Percentiles rank a stretch among this genome's conserved stretches.
phyloP scores from a whole-genome alignment of 805 yeast genomes.

The Saturnispora besseyi region DNA sequence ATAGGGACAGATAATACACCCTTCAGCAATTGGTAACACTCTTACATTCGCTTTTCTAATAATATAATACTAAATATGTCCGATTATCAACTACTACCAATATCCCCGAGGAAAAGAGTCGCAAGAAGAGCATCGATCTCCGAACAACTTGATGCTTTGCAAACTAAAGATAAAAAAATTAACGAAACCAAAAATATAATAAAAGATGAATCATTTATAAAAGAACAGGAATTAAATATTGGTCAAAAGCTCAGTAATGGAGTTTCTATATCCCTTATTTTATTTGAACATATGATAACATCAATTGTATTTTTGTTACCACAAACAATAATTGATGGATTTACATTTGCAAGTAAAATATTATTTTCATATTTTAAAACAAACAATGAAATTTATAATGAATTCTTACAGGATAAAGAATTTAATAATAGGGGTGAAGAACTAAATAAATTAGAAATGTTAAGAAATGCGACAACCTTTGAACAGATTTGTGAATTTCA shows the following conservation, averaged over 20 bases:
- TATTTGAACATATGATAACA: conserved; percentile 22
- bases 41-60: too few relatives aligned
- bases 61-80: background rate
- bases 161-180: background rate
- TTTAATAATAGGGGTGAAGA: conserved; percentile 13
- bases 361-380: conserved; percentile 17
- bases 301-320: conserved; percentile 22
- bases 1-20: too few relatives aligned
- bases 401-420: conserved; percentile 13
- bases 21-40: too few relatives aligned
- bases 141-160: conserved; percentile 3
- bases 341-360: conserved; percentile 16
- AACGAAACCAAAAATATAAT: background rate
- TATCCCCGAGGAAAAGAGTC: background rate
- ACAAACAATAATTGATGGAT: conserved; percentile 17
- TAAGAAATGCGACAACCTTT: conserved; percentile 44
- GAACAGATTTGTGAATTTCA: conserved; percentile 58
- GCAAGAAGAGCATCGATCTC: conserved; percentile 2
- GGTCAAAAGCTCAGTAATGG: conserved; percentile 13
- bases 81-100: background rate
- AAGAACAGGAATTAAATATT: background rate
- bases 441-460: conserved; percentile 21
- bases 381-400: conserved; percentile 19
- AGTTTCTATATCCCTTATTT: conserved; percentile 20
- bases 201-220: background rate